Percentiles rank a stretch among this genome's conserved stretches.
Evolutionary conservation across 345 rosid genomes (phyloP).

Genomic region (Aegle marmelos): DNA sequence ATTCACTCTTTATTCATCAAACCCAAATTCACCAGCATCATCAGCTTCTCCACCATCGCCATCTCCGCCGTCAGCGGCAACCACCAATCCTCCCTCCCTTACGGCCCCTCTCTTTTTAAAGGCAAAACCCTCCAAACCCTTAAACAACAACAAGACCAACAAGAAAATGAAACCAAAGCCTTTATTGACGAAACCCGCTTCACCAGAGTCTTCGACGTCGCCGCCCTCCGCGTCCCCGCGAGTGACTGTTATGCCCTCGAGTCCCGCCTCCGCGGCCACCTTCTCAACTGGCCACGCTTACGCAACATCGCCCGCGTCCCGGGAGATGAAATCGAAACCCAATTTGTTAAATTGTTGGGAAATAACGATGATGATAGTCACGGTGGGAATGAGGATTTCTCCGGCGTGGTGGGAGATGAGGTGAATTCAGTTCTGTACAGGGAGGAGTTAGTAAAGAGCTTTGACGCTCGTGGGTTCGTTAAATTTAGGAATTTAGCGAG

Average conservation of each 20-base stretch:
- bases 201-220: constrained; percentile 54
- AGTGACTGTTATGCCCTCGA: constrained; percentile 61
- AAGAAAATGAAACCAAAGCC: constrained; percentile 22
- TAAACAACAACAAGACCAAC: constrained; percentile 5
- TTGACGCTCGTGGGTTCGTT: constrained; percentile 60
- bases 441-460: constrained; percentile 59
- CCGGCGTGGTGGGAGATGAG: constrained; percentile 52
- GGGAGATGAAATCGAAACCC: constrained; percentile 68
- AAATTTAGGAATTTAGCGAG: constrained; percentile 79
- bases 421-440: constrained; percentile 57
- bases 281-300: constrained; percentile 81
- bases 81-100: constrained; percentile 30
- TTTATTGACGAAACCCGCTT: constrained; percentile 46
- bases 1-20: constrained; percentile 21
- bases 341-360: constrained; percentile 28
- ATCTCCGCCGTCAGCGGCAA: neutral
- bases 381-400: constrained; percentile 14
- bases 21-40: constrained; percentile 9
- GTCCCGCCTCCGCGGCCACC: constrained; percentile 80
- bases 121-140: constrained; percentile 35
- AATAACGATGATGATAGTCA: neutral
- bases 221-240: constrained; percentile 71
- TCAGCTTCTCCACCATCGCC: constrained; percentile 25
- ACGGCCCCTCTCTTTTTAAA: constrained; percentile 81
- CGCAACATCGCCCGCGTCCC: constrained; percentile 74